Evolutionary conservation across 805 yeast genomes (phyloP).

Genomic region (Monosporozyma unispora): DNA sequence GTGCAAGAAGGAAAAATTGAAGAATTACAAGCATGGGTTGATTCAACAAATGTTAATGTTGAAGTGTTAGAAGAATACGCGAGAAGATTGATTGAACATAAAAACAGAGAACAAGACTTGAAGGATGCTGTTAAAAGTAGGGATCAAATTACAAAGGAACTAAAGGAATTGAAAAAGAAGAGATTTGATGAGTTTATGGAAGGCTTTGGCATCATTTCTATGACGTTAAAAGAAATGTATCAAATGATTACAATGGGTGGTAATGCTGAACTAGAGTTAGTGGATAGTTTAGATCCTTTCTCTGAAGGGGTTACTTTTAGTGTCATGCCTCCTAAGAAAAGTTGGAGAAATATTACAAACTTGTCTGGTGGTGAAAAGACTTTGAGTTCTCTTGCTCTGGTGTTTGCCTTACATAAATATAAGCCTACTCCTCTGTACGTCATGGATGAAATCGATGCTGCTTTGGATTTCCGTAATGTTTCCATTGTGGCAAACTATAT

Average conservation of each 20-base stretch:
- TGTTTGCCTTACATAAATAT: slow-evolving; percentile 90
- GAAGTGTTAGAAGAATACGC: slow-evolving; percentile 75
- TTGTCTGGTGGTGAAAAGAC: slow-evolving; percentile 98
- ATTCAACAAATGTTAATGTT: slow-evolving; percentile 53
- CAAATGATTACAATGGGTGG: slow-evolving; percentile 99
- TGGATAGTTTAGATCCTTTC: slow-evolving; percentile 94
- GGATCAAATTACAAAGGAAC: slow-evolving; percentile 49
- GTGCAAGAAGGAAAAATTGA: slow-evolving; percentile 43
- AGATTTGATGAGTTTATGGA: slow-evolving; percentile 85
- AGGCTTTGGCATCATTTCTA: slow-evolving; percentile 80
- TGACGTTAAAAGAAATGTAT: slow-evolving; percentile 90
- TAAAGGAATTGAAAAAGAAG: slow-evolving; percentile 62
- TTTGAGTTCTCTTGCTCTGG: slow-evolving; percentile 85
- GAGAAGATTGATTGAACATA: slow-evolving; percentile 53
- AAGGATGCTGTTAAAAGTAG: slow-evolving; percentile 58
- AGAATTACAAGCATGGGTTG: slow-evolving; percentile 46
- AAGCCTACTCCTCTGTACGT: slow-evolving; percentile 96
- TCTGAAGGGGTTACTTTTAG: slow-evolving; percentile 93
- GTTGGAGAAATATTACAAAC: slow-evolving; percentile 93
- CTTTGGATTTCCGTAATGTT: slow-evolving; percentile 92
- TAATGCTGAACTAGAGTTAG: slow-evolving; percentile 92
- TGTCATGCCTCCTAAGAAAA: slow-evolving; percentile 98
- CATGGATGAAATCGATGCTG: slow-evolving; percentile 99
- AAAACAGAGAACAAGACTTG: slow-evolving; percentile 53
- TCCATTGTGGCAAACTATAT: slow-evolving; percentile 96